Percentiles rank a stretch among this genome's conserved stretches.
These are phyloP conservation scores for Clarireedia monteithiana DNA, from an alignment of 2,329 filamentous ascomycete genomes.

Conservation along the genomic window DNA sequence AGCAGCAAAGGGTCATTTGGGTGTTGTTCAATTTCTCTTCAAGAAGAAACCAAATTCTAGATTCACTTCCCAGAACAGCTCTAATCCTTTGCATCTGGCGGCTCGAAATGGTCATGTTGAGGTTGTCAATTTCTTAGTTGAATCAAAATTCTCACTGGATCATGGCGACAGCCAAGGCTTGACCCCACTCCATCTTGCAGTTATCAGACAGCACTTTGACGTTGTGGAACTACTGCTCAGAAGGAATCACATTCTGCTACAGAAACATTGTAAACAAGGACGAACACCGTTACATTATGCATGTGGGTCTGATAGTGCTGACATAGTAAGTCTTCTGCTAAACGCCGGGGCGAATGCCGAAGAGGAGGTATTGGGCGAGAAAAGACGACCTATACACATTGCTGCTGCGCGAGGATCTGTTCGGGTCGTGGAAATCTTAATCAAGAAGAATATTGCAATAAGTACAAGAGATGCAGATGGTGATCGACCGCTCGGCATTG, in stretches of 20 bases:
- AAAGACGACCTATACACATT: constrained; percentile 9
- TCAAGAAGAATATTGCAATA: not conserved
- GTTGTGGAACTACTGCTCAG: constrained; percentile 5
- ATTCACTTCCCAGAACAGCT: not conserved
- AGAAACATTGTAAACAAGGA: constrained; percentile 1
- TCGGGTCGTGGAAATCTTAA: not conserved
- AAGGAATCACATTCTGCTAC: not conserved
- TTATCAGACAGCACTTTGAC: not conserved
- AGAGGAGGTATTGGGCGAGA: not conserved
- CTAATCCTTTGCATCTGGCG: not conserved
- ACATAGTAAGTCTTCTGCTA: constrained; percentile 9
- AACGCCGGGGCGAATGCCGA: constrained; percentile 6
- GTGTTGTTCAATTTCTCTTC: constrained; percentile 3
- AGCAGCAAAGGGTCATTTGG: constrained; percentile 2
- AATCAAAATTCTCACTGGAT: constrained; percentile 2
- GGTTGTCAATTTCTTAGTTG: not conserved
- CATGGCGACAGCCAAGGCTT: constrained; percentile 3
- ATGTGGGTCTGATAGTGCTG: constrained; percentile 1
- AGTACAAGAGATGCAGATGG: not conserved
- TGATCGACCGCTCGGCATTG: constrained; percentile 5
- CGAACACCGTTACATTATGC: constrained; percentile 12
- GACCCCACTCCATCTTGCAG: constrained; percentile 8
- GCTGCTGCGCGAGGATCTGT: constrained; percentile 6
- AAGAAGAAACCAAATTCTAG: not conserved
- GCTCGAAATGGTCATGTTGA: not conserved